Conservation (phyloP, 202 grass and related monocot species). For the Setaria italica region DNA sequence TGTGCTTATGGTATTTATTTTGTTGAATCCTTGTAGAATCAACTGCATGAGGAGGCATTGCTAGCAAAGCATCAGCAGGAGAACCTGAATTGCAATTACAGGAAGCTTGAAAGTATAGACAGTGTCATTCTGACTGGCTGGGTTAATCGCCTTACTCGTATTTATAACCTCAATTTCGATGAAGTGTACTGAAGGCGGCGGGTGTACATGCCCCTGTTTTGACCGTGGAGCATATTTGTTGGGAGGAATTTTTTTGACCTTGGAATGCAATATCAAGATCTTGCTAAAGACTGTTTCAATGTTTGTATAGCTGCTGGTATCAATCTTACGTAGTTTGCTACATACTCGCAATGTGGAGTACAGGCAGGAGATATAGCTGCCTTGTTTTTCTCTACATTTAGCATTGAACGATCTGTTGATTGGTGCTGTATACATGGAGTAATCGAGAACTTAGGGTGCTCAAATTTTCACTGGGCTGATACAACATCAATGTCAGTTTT, state of each 20-base stretch:
- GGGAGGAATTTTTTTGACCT: neutral
- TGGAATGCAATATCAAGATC: neutral
- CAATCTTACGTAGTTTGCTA: neutral
- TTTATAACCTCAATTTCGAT: conserved; percentile 48
- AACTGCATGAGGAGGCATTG: conserved; percentile 57
- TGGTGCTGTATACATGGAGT: neutral
- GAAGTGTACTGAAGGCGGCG: conserved; percentile 37
- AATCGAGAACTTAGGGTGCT: neutral
- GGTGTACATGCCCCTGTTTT: neutral
- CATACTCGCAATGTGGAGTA: neutral
- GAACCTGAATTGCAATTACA: conserved; percentile 48
- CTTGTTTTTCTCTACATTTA: neutral
- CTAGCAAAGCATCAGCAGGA: conserved; percentile 63
- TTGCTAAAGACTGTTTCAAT: conserved; percentile 11
- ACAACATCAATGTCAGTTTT: neutral
- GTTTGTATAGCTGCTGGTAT: neutral
- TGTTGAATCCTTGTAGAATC: conserved; percentile 53
- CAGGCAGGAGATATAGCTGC: neutral
- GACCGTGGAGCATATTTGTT: neutral
- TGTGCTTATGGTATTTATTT: conserved; percentile 19
- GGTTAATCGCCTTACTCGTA: conserved; percentile 1
- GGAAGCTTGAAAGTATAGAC: conserved; percentile 63
- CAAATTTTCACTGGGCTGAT: neutral
- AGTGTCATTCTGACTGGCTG: conserved; percentile 34
- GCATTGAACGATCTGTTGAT: neutral